These are phyloP conservation scores for Colletotrichum chrysophilum DNA, from an alignment of 2,329 filamentous ascomycete species.

Conservation along the genomic window DNA sequence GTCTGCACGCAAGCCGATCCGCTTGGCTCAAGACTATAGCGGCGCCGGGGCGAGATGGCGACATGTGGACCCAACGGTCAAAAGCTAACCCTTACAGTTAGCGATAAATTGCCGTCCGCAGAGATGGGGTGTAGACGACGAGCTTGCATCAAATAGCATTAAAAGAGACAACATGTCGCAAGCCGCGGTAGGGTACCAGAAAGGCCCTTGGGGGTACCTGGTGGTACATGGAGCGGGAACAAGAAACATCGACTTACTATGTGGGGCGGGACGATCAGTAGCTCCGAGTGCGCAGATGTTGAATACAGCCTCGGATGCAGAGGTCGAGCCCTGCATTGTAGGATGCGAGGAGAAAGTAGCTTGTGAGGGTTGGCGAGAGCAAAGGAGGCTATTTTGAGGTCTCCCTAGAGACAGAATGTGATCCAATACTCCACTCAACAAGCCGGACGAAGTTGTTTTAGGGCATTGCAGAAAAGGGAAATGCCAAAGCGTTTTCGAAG, in stretches of 20 bases:
- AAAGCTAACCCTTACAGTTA: background rate
- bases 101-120: conserved; percentile 7
- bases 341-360: background rate
- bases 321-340: background rate
- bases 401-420: background rate
- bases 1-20: background rate
- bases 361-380: background rate
- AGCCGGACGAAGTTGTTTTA: background rate
- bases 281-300: background rate
- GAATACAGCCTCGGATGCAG: background rate
- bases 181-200: background rate
- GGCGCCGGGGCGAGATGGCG: background rate
- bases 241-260: background rate
- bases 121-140: background rate
- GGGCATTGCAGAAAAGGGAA: background rate
- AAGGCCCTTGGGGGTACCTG: background rate
- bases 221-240: background rate
- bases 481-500: background rate
- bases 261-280: background rate
- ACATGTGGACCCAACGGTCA: background rate
- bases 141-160: background rate
- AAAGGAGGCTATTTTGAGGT: background rate
- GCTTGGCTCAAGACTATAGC: background rate
- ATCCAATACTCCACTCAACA: background rate
- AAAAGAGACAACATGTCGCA: conserved; percentile 16